Evolutionary conservation across 805 yeast species (phyloP).

Genomic region (Pichia nakasei): DNA sequence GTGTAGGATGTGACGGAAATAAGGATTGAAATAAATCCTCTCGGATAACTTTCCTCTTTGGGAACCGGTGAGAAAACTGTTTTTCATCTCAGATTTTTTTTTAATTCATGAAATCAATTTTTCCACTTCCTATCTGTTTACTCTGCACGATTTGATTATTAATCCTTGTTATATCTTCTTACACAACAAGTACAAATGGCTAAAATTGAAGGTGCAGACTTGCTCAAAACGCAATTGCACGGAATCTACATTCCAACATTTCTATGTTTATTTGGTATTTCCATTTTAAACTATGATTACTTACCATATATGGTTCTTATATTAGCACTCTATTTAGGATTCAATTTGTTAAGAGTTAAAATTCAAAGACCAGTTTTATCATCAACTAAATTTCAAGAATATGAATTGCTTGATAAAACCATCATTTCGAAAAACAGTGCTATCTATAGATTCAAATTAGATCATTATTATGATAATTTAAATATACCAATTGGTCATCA

Average conservation of each 20-base stretch:
- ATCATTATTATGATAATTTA: slow-evolving; percentile 50
- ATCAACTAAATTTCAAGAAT: slow-evolving; percentile 47
- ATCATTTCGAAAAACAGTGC: slow-evolving; percentile 63
- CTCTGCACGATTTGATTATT: no score
- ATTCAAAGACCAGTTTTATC: slow-evolving; percentile 34
- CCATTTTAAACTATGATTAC: slow-evolving; percentile 42
- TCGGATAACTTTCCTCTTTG: no score
- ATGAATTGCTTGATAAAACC: slow-evolving; percentile 69
- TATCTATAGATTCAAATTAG: slow-evolving; percentile 62
- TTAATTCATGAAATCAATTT: no score
- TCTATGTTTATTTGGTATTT: slow-evolving; percentile 51
- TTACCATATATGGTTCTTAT: slow-evolving; percentile 36
- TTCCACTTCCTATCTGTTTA: neutral
- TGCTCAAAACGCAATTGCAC: slow-evolving; percentile 63
- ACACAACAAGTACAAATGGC: neutral
- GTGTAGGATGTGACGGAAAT: no score
- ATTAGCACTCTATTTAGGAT: slow-evolving; percentile 30
- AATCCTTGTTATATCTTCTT: neutral
- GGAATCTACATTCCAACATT: slow-evolving; percentile 66
- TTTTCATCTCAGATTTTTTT: no score
- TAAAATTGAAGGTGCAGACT: slow-evolving; percentile 28
- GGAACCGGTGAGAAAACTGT: no score
- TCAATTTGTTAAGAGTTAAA: slow-evolving; percentile 30
- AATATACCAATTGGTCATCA: slow-evolving; percentile 71
- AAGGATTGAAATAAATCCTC: no score